Conservation (phyloP, 2,329 filamentous ascomycete genomes). For the Neopestalotiopsis sp. region DNA sequence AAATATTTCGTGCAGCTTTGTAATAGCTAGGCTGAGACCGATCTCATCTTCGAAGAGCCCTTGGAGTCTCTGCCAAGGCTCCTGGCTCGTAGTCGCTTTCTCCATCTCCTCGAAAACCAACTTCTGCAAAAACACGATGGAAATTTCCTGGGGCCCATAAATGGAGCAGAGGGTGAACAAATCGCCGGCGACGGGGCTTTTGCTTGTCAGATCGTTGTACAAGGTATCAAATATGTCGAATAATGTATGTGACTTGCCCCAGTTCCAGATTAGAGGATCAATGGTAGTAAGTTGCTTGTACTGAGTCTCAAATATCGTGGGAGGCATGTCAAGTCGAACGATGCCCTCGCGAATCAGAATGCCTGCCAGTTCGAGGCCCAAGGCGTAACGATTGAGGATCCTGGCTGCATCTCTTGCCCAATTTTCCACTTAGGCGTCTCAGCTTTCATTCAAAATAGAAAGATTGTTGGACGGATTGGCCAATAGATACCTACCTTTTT, state of each 20-base stretch:
- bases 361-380: not conserved
- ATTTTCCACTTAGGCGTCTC: not conserved
- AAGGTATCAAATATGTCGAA: not conserved
- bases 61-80: not conserved
- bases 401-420: not conserved
- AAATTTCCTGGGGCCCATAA: not conserved
- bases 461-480: no score
- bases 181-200: not conserved
- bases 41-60: not conserved
- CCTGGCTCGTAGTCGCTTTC: not conserved
- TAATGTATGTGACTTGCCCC: not conserved
- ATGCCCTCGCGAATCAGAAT: not conserved
- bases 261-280: not conserved
- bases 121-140: not conserved
- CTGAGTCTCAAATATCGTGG: not conserved
- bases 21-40: not conserved
- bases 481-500: not conserved
- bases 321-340: not conserved
- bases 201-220: not conserved
- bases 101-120: not conserved
- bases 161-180: not conserved
- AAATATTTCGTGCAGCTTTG: not conserved
- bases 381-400: not conserved
- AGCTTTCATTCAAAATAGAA: no score
- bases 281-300: not conserved